Base-by-base conservation (phyloP, 345 rosid species). In the Hibiscus trionum region DNA sequence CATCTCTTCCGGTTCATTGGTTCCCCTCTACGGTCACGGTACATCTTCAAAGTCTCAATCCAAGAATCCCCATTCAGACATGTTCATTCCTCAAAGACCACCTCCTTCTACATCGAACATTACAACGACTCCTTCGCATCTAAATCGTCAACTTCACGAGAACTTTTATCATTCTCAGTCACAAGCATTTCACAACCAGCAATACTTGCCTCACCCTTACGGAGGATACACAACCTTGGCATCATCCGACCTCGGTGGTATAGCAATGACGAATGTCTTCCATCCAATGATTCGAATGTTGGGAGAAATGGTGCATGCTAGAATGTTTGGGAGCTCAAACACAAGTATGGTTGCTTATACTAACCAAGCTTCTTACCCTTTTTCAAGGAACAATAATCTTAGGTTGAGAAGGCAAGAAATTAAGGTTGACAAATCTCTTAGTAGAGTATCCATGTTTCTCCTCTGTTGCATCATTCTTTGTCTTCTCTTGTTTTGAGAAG, bases 21-120 rank as follows among this genome's bases (percentile, higher is more conserved):
- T 94, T 69, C 98, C 98, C 35, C 91, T 94, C 62, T 94, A 94
- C 12, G 96, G 97, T 63, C 85, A 88, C 11, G 96, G 97, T 77
- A 74, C 69, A 75, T 77, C 85, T 78, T 85, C 89, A 1, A 72
- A 77, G 21, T 69, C 81, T 16, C 74, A 74, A 66, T 69, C 75
- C 69, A 78, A 83, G 67, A 71, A 69, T 49, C 42, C 73, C 10
- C 66, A 56, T 63, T 68, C 78, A 4, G 88, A 73, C 52, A 72
- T 73, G 73, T 70, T 21, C 29, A 79, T 91, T 73, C 97, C 97
- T 12, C 86, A 83, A 8, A 83, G 95, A 71, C 97, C 97, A 4
- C 39, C 78, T 19, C 82, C 89, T 60, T 57, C 81, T 35, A 10
- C 67, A 4, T 62, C 76, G 21, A 66, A 65, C 69, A 2, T 67